Percentiles rank a stretch among this genome's conserved stretches.
Conservation (phyloP, 2,329 filamentous ascomycete genomes). For the Cryoendolithus antarcticus region DNA sequence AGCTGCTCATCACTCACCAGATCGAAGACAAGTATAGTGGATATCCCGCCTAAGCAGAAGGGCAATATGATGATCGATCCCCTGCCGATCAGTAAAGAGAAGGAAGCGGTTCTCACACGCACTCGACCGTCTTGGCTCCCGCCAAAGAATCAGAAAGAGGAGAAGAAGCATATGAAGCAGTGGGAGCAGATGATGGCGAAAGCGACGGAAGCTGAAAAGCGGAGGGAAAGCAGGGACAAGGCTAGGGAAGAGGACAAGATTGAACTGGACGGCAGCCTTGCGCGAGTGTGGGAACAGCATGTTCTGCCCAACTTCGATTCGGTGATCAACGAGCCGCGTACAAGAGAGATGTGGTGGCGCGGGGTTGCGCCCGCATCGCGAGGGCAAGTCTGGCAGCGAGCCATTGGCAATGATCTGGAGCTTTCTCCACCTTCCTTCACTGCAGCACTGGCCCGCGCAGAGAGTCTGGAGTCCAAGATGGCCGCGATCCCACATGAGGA, state of each 20-base stretch:
- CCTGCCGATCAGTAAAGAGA: conserved; percentile 72
- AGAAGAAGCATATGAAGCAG: conserved; percentile 74
- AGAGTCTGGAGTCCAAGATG: conserved; percentile 47
- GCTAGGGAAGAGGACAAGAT: conserved; percentile 41
- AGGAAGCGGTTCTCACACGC: conserved; percentile 68
- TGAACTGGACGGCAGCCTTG: conserved; percentile 32
- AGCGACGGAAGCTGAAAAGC: conserved; percentile 45
- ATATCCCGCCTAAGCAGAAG: conserved; percentile 54
- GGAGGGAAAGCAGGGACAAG: conserved; percentile 36
- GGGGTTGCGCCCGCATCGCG: conserved; percentile 61
- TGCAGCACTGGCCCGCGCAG: conserved; percentile 57
- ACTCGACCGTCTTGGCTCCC: conserved; percentile 72
- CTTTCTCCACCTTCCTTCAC: conserved; percentile 55
- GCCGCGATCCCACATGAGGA: conserved; percentile 33
- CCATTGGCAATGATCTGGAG: conserved; percentile 62
- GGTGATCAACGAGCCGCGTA: conserved; percentile 55
- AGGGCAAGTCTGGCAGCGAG: conserved; percentile 56
- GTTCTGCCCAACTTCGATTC: conserved; percentile 65
- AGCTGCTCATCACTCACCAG: conserved; percentile 2
- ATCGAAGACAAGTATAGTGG: conserved; percentile 23
- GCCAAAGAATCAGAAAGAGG: conserved; percentile 79
- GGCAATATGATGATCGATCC: conserved; percentile 77
- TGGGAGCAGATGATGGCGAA: conserved; percentile 72
- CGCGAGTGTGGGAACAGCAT: conserved; percentile 61
- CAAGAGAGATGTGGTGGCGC: conserved; percentile 71